Base-by-base conservation (phyloP, 116 monocot genomes). In the Posidonia oceanica region DNA sequence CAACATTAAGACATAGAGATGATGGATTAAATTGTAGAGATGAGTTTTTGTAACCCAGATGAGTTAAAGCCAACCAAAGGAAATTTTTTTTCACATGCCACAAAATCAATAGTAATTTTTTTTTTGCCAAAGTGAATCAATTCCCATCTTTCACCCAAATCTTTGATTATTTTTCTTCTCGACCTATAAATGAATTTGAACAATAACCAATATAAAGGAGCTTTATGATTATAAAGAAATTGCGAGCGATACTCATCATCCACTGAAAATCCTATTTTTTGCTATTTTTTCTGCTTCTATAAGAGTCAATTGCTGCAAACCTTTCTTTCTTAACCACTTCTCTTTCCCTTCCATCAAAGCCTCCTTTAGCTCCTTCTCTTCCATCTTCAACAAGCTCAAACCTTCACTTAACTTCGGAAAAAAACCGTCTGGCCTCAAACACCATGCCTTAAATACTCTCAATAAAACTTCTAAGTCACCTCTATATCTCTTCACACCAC, bases 341-440 rank as follows among this genome's bases (percentile, higher is more conserved):
- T 94, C 80, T 39, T 77, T 84, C 8, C 69, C 80, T 40, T 22
- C 72, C 23, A 40, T 60, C 23, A 77, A 65, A 17, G 61, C 80
- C 41, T 85, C 78, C 55, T 60, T 77, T 10, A 80, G 75, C 38
- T 83, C 71, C 67, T 36, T 72, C 68, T 85, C 82, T 63, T 83
- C 83, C 85, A 84, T 75, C 60, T 74, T 83, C 55, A 97, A 63
- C 39, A 97, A 39, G 71, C 62, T 89, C 60, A 87, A 55, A 40
- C 87, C 82, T 54, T 91, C 93, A 55, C 70, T 71, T 48, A 89
- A 57, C 67, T 56, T 78, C 0, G 89, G 81, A 36, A 97, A 97
- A 75, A 97, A 92, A 16, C 89, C 87, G 65, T 87, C 82, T 6
- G 89, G 97, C 64, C 92, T 83, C 73, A 92, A 72, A 78, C 92